Percentiles rank a stretch among this genome's conserved stretches.
Conservation (phyloP, 352 stramenopile genomes). For the Achlya hypogyna region DNA sequence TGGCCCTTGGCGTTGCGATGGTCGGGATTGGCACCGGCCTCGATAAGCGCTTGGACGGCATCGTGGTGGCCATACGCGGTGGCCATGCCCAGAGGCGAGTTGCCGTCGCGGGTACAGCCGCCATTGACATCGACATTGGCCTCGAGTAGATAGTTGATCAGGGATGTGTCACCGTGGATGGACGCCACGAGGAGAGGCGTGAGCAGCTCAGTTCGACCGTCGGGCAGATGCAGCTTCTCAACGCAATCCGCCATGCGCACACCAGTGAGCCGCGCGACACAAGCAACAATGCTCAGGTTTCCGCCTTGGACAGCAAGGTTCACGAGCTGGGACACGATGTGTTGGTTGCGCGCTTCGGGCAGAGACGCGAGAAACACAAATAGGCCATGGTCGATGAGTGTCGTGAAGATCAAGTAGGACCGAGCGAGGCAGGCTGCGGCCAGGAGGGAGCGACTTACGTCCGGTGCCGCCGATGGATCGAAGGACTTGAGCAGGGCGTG, state of each 20-base stretch:
- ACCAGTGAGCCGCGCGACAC: neutral
- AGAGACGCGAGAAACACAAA: conserved; percentile 6
- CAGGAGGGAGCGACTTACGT: neutral
- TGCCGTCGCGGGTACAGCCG: neutral
- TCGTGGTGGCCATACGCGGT: neutral
- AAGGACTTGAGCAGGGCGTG: neutral
- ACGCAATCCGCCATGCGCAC: neutral
- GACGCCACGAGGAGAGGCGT: neutral
- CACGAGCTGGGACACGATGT: conserved; percentile 2
- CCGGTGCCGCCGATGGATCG: neutral
- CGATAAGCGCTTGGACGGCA: neutral
- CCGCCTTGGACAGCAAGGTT: conserved; percentile 10
- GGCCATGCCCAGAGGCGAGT: conserved; percentile 10
- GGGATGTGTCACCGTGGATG: neutral
- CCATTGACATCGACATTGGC: neutral
- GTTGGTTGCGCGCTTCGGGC: neutral
- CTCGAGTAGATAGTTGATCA: conserved; percentile 9
- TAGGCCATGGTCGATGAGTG: neutral
- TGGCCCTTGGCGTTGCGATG: conserved; percentile 10
- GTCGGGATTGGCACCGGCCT: conserved; percentile 4
- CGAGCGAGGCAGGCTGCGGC: neutral
- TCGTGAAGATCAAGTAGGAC: conserved; percentile 4
- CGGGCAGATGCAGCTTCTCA: neutral
- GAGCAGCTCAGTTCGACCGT: neutral
- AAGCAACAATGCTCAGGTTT: conserved; percentile 7